These are phyloP conservation scores for Cystofilobasidium macerans DNA, from an alignment of 768 basidiomycete genomes.

Conservation along the genomic window DNA sequence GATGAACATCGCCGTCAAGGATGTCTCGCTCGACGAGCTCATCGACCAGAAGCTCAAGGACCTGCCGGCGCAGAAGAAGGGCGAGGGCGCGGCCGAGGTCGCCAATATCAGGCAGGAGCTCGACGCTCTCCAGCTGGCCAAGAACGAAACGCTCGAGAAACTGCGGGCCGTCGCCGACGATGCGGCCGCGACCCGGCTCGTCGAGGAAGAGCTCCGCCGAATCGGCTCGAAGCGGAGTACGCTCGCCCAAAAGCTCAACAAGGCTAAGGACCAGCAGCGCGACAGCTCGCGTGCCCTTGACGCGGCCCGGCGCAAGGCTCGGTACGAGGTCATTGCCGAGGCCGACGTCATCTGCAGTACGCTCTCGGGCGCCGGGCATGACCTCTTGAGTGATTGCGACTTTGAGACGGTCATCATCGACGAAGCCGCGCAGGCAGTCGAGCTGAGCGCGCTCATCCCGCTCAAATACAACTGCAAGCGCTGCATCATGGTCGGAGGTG, in stretches of 20 bases:
- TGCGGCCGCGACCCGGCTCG: conserved; percentile 43
- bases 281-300: conserved; percentile 72
- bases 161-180: conserved; percentile 51
- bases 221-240: conserved; percentile 56
- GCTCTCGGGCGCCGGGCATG: conserved; percentile 84
- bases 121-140: conserved; percentile 40
- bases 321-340: conserved; percentile 64
- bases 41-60: conserved; percentile 58
- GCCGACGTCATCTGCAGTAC: conserved; percentile 93
- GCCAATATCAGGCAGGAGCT: conserved; percentile 54
- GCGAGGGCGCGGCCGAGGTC: conserved; percentile 49
- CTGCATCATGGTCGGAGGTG: conserved; percentile 88
- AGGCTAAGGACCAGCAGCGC: conserved; percentile 68
- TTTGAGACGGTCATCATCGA: conserved; percentile 97
- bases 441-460: conserved; percentile 87
- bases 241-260: conserved; percentile 61
- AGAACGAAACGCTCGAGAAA: conserved; percentile 43
- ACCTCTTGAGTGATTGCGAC: conserved; percentile 50
- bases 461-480: conserved; percentile 71
- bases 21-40: conserved; percentile 74
- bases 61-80: conserved; percentile 33
- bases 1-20: conserved; percentile 67
- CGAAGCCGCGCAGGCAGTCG: conserved; percentile 93
- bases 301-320: conserved; percentile 60
- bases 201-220: conserved; percentile 61